These are phyloP conservation scores for Saccharomycopsis fodiens DNA, from an alignment of 805 yeast species.

Conservation along the genomic window DNA sequence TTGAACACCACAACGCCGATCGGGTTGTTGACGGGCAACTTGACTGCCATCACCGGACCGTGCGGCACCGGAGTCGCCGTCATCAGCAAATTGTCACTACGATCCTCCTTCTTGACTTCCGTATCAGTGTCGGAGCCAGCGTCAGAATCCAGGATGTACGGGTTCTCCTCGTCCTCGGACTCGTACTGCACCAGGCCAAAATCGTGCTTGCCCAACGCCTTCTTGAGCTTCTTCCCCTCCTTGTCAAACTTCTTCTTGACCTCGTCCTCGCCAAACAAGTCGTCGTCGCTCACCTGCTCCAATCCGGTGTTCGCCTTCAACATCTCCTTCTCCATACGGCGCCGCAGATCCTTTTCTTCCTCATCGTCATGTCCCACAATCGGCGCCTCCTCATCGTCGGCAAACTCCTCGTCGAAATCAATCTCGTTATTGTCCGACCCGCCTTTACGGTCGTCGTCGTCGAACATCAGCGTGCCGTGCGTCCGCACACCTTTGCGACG, in stretches of 20 bases:
- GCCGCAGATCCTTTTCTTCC: slow-evolving; percentile 84
- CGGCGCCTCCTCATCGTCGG: slow-evolving; percentile 98
- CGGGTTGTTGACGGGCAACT: slow-evolving; percentile 36
- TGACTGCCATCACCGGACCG: slow-evolving; percentile 32
- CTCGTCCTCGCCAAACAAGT: slow-evolving; percentile 62
- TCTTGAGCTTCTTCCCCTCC: slow-evolving; percentile 81
- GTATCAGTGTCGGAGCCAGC: slow-evolving; percentile 37
- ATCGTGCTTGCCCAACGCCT: slow-evolving; percentile 69
- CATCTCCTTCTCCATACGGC: slow-evolving; percentile 78
- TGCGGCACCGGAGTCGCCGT: slow-evolving; percentile 29
- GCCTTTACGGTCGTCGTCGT: slow-evolving; percentile 37
- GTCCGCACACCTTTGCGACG: background rate
- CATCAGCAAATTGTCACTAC: slow-evolving; percentile 34
- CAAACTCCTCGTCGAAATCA: slow-evolving; percentile 95
- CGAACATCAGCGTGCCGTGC: slow-evolving; percentile 14
- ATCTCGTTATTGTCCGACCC: slow-evolving; percentile 85
- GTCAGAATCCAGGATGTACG: slow-evolving; percentile 69
- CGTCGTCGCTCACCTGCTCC: slow-evolving; percentile 45
- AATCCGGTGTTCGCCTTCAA: slow-evolving; percentile 64
- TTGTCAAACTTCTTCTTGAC: slow-evolving; percentile 76
- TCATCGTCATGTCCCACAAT: slow-evolving; percentile 94
- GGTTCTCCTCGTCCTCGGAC: slow-evolving; percentile 77
- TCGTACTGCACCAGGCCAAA: slow-evolving; percentile 59
- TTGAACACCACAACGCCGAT: slow-evolving; percentile 54
- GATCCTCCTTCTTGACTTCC: slow-evolving; percentile 33